Evolutionary conservation across 2,329 filamentous ascomycete genomes (phyloP), one percentile per base, ranked within the genome.

Genomic region (Geoglossum cookeanum): DNA sequence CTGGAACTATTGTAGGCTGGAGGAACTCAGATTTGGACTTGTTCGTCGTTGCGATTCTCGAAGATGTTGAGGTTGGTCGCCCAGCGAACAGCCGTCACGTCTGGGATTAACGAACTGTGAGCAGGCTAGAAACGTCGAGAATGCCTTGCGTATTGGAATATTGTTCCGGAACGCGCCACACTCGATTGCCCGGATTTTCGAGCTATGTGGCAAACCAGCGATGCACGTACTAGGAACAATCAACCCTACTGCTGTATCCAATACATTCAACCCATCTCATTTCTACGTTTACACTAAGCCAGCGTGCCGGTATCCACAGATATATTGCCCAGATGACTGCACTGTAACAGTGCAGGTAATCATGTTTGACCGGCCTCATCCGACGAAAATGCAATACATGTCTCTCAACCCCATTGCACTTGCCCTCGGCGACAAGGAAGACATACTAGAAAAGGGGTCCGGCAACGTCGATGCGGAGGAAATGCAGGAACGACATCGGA

Each of bases 1-100:
- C 87, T 47, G 92, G 91, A 49, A 86, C 96, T 60, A 81, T 98
- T 62, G 86, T 98, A 52, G 92, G 92, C 66, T 98, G 91, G 88
- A 82, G 85, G 65, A 98, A 98, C 70, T 96, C 91, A 42, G 83
- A 84, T 53, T 75, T 89, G 56, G 92, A 98, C 70, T 75, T 97
- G 52, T 85, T 97, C 65, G 90, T 97, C 42, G 82, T 97, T 55
- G 84, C 88, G 30, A 80, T 97, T 52, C 73, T 98, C 60, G 87
- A 94, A 66, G 86, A 92, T 72, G 88, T 95, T 42, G 89, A 96
- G 73, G 87, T 94, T 68, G 83, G 69, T 45, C 37, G 13, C 45
- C n/a, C 5, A 29, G 13, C 33, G 17, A 8, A 6, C 27, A 17
- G 9, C 32, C 22, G 30, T 54, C 55, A 9, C 15, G 42, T 22